These are phyloP conservation scores for Candolleomyces eurysporus DNA, from an alignment of 768 basidiomycete species.

Conservation along the genomic window DNA sequence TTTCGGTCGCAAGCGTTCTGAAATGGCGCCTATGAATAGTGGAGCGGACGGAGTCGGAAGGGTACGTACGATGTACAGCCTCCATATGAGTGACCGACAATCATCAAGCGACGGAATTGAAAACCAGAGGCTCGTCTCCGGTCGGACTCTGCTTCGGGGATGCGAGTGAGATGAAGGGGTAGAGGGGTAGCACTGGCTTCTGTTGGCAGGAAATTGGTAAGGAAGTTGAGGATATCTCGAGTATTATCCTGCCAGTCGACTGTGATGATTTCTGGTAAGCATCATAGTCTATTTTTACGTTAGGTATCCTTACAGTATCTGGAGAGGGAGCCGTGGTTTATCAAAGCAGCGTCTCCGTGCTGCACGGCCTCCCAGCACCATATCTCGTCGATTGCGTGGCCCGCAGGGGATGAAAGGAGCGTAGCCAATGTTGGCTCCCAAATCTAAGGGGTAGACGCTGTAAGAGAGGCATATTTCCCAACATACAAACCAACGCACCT, in stretches of 20 bases:
- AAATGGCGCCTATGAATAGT: neutral
- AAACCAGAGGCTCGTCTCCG: conserved; percentile 49
- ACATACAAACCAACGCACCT: conserved; percentile 44
- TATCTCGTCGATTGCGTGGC: conserved; percentile 53
- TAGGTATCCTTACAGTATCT: neutral
- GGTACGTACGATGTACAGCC: conserved; percentile 68
- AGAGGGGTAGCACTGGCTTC: conserved; percentile 29
- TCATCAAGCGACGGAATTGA: conserved; percentile 52
- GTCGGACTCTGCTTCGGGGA: conserved; percentile 40
- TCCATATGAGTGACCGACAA: conserved; percentile 83
- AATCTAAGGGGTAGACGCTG: conserved; percentile 41
- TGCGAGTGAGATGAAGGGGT: conserved; percentile 52
- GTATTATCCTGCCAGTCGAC: conserved; percentile 78
- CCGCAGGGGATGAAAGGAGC: conserved; percentile 46
- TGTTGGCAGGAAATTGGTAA: conserved; percentile 64
- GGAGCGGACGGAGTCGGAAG: neutral
- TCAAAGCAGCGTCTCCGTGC: conserved; percentile 78
- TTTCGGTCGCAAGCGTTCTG: conserved; percentile 65
- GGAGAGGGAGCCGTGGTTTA: conserved; percentile 61
- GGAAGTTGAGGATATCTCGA: conserved; percentile 77
- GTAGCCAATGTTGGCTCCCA: conserved; percentile 70
- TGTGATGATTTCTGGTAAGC: conserved; percentile 22
- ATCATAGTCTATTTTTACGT: neutral
- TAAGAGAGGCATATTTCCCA: neutral
- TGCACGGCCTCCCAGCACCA: conserved; percentile 85